phyloP scores from a whole-genome alignment of 805 yeast genomes.

The Yarrowia sp. region DNA sequence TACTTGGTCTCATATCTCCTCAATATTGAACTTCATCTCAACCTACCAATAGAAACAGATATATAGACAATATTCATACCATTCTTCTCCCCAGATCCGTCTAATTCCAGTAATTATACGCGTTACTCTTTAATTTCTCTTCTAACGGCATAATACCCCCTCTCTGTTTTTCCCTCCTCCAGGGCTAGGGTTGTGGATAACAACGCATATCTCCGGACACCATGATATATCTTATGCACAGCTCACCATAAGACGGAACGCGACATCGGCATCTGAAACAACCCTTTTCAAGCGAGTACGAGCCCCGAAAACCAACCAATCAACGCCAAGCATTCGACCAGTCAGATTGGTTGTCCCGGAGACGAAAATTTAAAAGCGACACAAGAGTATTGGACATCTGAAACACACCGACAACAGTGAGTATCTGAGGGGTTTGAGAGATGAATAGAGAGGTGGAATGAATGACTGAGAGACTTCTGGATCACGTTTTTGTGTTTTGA shows the following conservation, averaged over 20 bases:
- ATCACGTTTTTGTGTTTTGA: too few relatives aligned
- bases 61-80: too few relatives aligned
- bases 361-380: neutral
- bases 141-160: neutral
- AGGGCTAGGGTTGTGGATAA: constrained; percentile 22
- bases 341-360: neutral
- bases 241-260: constrained; percentile 4
- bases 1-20: too few relatives aligned
- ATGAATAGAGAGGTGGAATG: neutral
- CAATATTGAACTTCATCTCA: too few relatives aligned
- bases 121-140: too few relatives aligned
- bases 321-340: neutral
- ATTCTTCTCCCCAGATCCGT: too few relatives aligned
- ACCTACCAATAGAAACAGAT: too few relatives aligned
- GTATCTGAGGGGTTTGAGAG: neutral
- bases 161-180: neutral
- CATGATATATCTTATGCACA: constrained; percentile 13
- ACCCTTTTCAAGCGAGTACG: neutral
- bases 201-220: constrained; percentile 17
- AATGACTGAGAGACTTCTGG: too few relatives aligned
- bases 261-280: neutral
- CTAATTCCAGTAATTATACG: too few relatives aligned
- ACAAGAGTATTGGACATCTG: neutral
- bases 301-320: neutral
- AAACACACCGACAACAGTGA: constrained; percentile 14